Base-by-base conservation (phyloP, 2,329 filamentous ascomycete species). In the Truncatella angustata region DNA sequence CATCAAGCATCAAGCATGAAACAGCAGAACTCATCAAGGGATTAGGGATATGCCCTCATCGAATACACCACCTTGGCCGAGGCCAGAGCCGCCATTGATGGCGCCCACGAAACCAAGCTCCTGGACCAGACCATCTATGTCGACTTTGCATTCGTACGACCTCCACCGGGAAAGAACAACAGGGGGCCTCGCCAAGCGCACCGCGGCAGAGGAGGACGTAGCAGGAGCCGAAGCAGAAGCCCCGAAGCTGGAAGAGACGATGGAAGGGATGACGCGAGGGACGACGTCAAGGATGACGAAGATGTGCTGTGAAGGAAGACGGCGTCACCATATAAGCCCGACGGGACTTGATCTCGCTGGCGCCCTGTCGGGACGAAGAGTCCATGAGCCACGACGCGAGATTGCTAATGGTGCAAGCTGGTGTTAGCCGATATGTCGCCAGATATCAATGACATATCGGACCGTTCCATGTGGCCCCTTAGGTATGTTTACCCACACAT, bases 141-240 rank as follows among this genome's bases (percentile, higher is more conserved):
- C 55, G 90, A 94, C 72, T 94, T 91, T 70, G 90, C 89, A 1
- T 94, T 94, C 66, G 90, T 94, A 54, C 77, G 90, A 45, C 90
- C 90, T 52, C 89, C 89, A 14, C 87, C 86, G 16, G 79, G 76
- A 51, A 85, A 85, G 66, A 72, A 70, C 18, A 68, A 72, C 28
- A 67, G 69, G 3, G 71, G 72, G 12, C 69, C 71, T 3, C 65
- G 76, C 30, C 70, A 70, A 39, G 69, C 67, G 43, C 65, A 68
- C 46, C 63, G 69, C 9, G 67, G 68, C 24, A 62, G 67, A 2
- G 59, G 65, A 12, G 72, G 74, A 34, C 63, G 79, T 51, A 78
- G 75, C 56, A 72, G 79, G 42, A 78, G 75, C 56, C 72, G 79
- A 42, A 76, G 73, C 49, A 69, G 72, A 18, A 80, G 77, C 60